phyloP scores from a whole-genome alignment of 495 filamentous ascomycete genomes.

The Aspergillus campestris region DNA sequence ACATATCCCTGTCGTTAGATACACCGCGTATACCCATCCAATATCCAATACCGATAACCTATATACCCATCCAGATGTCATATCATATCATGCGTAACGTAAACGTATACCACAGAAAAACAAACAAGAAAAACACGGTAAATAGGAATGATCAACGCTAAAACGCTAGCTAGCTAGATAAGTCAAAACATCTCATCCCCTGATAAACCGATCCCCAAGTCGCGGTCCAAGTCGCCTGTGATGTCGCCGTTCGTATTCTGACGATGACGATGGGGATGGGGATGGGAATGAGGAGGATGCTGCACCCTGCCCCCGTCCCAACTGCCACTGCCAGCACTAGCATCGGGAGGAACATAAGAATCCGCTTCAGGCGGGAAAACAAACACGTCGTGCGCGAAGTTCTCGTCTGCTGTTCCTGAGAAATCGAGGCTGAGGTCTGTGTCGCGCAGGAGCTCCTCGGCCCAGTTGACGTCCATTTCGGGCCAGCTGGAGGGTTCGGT shows the following conservation, averaged over 20 bases:
- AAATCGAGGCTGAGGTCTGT: constrained; percentile 11
- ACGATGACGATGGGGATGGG: background rate
- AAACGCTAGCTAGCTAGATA: no score
- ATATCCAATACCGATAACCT: no score
- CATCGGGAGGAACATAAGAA: no score
- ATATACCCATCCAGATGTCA: no score
- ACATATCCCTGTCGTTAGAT: no score
- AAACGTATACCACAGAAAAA: no score
- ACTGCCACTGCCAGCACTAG: no score
- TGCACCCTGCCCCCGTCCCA: no score
- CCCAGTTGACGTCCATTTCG: constrained; percentile 26
- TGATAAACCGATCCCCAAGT: constrained; percentile 26
- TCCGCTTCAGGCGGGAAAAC: constrained; percentile 14
- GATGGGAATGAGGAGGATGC: background rate
- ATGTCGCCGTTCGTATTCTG: constrained; percentile 16
- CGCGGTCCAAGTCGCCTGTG: constrained; percentile 36
- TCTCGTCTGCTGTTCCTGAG: background rate
- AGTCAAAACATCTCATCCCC: constrained; percentile 30
- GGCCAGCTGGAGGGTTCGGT: constrained; percentile 16
- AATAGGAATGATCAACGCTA: no score
- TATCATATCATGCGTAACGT: no score
- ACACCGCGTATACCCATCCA: no score
- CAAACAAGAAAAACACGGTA: no score
- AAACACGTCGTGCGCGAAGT: constrained; percentile 21
- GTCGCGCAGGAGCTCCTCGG: constrained; percentile 25